Evolutionary conservation across 306 rosid genomes (phyloP), one percentile per base, ranked within the genome.

Genomic region (Vicia faba): DNA sequence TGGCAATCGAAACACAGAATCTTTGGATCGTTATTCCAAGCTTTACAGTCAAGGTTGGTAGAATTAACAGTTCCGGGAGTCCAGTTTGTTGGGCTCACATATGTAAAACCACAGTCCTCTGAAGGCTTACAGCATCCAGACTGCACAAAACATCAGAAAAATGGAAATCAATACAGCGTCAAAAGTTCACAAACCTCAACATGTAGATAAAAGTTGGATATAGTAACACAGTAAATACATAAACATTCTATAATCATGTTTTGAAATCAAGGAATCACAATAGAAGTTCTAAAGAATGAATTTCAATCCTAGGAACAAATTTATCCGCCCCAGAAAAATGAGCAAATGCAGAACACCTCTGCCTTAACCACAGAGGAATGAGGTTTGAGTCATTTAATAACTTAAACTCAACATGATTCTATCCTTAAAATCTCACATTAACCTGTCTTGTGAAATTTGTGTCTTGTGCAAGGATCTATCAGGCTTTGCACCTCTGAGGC

Each of bases 91-190:
- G 96, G 86, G 26, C 19, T 18, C 19, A 1, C 36, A 60, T 81
- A 88, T 4, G 3, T 14, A 57, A 80, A 91, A 4, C 57, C 8
- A 7, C 98, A 92, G 4, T 65, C 81, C 3, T 75, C 62, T 0
- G 95, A 13, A 41, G 98, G 98, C 80, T 87, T 92, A 25, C 96
- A 92, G 66, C 96, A 92, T 59, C 98, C 98, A 60, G 92, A 77
- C 96, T 92, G 84, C 81, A 77, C 2, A 57, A 40, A 49, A 58
- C 16, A 72, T 12, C 54, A 31, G 9, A 23, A 49, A 48, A 15
- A 61, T 3, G 36, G 45, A 63, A 41, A 46, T 49, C 3, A 11
- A 0, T 49, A 18, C 18, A 26, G 19, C 28, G 55, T 49, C 55
- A 8, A 49, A 49, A 3, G 4, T 49, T 49, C 20, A 49, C 13